Base-by-base conservation (phyloP, 2,329 filamentous ascomycete genomes). In the Fragosphaeria purpurea region DNA sequence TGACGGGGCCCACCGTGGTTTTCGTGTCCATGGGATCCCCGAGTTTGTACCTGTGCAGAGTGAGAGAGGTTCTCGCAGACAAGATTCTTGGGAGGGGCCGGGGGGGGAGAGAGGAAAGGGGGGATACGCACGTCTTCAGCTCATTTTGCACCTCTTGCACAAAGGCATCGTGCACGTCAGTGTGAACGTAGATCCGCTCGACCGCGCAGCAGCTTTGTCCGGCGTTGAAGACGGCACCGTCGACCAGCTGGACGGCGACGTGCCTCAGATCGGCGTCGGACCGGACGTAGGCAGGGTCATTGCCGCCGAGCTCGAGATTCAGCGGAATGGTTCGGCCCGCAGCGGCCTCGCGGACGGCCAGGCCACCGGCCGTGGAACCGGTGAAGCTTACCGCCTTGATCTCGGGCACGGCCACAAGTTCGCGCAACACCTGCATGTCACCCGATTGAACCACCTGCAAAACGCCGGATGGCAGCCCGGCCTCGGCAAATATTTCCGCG, bases 211-310 rank as follows among this genome's bases (percentile, higher is more conserved):
- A 96, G 63, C 88, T 95, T 72, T 96, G 91, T 12, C 90, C 90
- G 44, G 89, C 95, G 70, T 96, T 96, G 75, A 96, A 96, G 51
- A 96, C 74, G 11, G 89, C 84, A n/a, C 90, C 90, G 59, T 96
- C 91, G 11, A 96, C 88, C 60, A 96, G 91, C 68, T 96, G 89
- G 58, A 86, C 89, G 0, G 90, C 90, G 0, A 85, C 89, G 90
- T 89, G 96, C 46, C 81, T 80, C 45, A 94, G 69, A 63, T 96
- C 88, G 1, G 95, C 88, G 61, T 96, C 91, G 7, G 72, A 74
- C 54, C 90, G 76, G 47, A 96, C 75, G 62, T 96, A 96, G 35
- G 90, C 91, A 3, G 91, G 88, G 63, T 96, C 90, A 63, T 96
- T 96, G 55, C 90, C 90, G 56, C 90, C 90, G 33, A 96, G 80